Conservation (phyloP, 371 early-diverging fungal species). For the Neoconidiobolus thromboides region DNA sequence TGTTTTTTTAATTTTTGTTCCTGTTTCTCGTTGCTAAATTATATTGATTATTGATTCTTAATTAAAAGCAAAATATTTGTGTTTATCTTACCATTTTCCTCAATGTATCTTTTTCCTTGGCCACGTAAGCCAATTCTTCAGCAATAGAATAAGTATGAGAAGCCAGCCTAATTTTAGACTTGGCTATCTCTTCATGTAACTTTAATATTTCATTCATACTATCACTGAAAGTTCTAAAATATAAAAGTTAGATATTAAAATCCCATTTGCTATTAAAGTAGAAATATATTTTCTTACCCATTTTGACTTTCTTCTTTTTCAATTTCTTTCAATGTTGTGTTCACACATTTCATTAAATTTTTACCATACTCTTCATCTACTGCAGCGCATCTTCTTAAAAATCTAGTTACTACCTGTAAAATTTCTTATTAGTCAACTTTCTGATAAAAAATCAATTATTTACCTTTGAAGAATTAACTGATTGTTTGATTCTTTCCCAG, state of each 20-base stretch:
- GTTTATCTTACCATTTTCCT: neutral
- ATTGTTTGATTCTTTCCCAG: slow-evolving; percentile 2
- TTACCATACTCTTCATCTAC: neutral
- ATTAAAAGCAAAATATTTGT: neutral
- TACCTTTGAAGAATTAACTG: slow-evolving; percentile 2
- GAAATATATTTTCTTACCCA: neutral
- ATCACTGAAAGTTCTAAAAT: neutral
- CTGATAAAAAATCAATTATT: neutral
- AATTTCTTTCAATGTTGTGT: neutral
- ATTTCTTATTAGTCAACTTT: neutral
- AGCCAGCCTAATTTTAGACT: neutral
- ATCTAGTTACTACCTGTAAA: neutral
- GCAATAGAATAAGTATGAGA: neutral
- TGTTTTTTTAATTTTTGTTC: neutral
- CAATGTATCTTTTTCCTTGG: slow-evolving; percentile 1
- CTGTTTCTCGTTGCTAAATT: slow-evolving; percentile 1
- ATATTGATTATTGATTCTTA: neutral
- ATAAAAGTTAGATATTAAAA: neutral
- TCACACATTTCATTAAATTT: neutral
- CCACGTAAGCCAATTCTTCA: neutral
- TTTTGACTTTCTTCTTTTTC: slow-evolving; percentile 1
- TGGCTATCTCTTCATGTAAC: neutral
- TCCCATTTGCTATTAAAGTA: too few relatives aligned
- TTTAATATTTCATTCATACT: neutral
- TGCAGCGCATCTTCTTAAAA: slow-evolving; percentile 1